A percentile compares a stretch with the other conserved stretches of the same genome.
Conservation (phyloP, 1,139 yeast species). For the Saccharomyces hybrid region DNA sequence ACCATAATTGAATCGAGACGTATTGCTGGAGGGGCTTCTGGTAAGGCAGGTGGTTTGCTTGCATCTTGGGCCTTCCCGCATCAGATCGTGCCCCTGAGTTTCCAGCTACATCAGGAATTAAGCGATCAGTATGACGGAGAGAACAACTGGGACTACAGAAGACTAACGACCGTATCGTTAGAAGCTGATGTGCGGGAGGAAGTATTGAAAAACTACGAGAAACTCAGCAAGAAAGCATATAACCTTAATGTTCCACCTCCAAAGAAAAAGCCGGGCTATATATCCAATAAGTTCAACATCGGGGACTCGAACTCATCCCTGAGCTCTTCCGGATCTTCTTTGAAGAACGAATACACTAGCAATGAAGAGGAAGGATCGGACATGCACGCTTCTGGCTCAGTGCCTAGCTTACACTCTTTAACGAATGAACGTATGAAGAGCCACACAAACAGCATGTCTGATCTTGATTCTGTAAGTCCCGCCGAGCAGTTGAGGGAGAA, state of each 20-base stretch:
- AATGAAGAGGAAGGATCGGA: background rate
- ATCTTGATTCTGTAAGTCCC: background rate
- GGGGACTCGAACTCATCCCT: slow-evolving; percentile 7
- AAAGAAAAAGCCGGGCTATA: slow-evolving; percentile 7
- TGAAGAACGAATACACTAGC: slow-evolving; percentile 3
- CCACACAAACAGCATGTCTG: background rate
- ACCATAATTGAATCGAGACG: slow-evolving; percentile 85
- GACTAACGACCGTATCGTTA: slow-evolving; percentile 77
- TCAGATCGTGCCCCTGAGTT: slow-evolving; percentile 84
- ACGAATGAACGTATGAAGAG: background rate
- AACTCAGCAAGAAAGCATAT: slow-evolving; percentile 5
- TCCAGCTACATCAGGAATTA: slow-evolving; percentile 75
- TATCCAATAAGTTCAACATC: slow-evolving; percentile 6
- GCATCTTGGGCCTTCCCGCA: slow-evolving; percentile 98
- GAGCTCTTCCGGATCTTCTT: slow-evolving; percentile 4
- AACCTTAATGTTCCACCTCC: slow-evolving; percentile 12
- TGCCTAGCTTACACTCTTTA: background rate
- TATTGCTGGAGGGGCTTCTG: slow-evolving; percentile 96
- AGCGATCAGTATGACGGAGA: slow-evolving; percentile 74
- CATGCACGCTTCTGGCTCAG: background rate
- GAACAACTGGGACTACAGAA: slow-evolving; percentile 85
- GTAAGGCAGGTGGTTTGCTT: slow-evolving; percentile 92
- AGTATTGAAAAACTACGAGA: slow-evolving; percentile 27
- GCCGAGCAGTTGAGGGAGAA: background rate
- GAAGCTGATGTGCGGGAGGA: slow-evolving; percentile 53